phyloP scores from a whole-genome alignment of 2,329 filamentous ascomycete genomes.

The Phoma sp. region DNA sequence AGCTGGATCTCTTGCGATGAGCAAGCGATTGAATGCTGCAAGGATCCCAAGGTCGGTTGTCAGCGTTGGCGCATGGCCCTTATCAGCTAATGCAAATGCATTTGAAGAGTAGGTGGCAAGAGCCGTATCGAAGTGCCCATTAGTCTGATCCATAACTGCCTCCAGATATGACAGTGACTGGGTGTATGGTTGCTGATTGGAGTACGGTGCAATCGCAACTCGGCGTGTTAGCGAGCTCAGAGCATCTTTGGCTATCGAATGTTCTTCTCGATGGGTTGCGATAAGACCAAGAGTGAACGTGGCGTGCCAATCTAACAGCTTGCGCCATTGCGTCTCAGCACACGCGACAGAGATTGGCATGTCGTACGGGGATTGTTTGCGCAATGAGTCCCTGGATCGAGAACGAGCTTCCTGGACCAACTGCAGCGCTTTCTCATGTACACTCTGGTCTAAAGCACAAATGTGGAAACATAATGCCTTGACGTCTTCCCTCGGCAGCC shows the following conservation, averaged over 20 bases:
- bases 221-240: conserved; percentile 30
- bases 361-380: conserved; percentile 24
- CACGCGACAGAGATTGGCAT: conserved; percentile 34
- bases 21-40: conserved; percentile 57
- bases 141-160: conserved; percentile 79
- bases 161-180: conserved; percentile 74
- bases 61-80: conserved; percentile 30
- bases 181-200: conserved; percentile 52
- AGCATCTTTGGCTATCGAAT: conserved; percentile 56
- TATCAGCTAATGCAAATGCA: conserved; percentile 61
- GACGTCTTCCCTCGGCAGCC: conserved; percentile 67
- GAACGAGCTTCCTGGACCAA: conserved; percentile 66
- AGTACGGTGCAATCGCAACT: conserved; percentile 53
- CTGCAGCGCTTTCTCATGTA: conserved; percentile 63
- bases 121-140: conserved; percentile 74
- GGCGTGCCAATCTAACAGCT: conserved; percentile 71
- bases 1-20: conserved; percentile 53
- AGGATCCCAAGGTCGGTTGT: conserved; percentile 55
- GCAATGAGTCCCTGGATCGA: conserved; percentile 50
- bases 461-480: conserved; percentile 67
- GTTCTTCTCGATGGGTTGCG: conserved; percentile 74
- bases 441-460: conserved; percentile 62
- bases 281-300: conserved; percentile 75
- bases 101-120: conserved; percentile 70
- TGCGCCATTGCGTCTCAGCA: conserved; percentile 67